Conservation (phyloP, 495 filamentous ascomycete species). For the Hypoxylon fragiforme region DNA sequence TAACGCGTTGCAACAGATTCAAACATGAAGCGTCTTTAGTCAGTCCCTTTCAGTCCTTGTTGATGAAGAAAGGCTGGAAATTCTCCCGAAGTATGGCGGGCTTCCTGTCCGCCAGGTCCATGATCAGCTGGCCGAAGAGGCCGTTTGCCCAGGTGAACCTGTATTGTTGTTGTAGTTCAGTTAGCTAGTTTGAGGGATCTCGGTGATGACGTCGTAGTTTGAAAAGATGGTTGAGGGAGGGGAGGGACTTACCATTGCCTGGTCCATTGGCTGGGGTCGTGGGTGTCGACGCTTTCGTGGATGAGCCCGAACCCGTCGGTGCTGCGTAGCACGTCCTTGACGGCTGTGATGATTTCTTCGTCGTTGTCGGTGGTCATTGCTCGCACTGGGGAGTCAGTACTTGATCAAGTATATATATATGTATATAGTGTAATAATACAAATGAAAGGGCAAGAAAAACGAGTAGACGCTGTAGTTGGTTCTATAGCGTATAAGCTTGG, state of each 20-base stretch:
- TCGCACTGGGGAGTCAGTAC: slow-evolving; percentile 28
- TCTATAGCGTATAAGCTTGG: slow-evolving; percentile 30
- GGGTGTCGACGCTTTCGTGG: slow-evolving; percentile 63
- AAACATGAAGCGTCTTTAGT: too few relatives aligned
- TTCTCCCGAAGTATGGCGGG: slow-evolving; percentile 42
- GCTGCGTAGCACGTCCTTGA: slow-evolving; percentile 53
- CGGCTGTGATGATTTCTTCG: slow-evolving; percentile 49
- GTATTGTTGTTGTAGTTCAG: slow-evolving; percentile 16
- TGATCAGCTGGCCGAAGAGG: slow-evolving; percentile 66
- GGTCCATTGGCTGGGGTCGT: slow-evolving; percentile 56
- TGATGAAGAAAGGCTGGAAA: slow-evolving; percentile 39
- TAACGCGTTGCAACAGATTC: too few relatives aligned
- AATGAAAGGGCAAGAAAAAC: neutral
- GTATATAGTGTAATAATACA: neutral
- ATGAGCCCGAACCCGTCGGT: slow-evolving; percentile 63
- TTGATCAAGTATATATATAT: neutral
- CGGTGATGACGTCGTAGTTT: too few relatives aligned
- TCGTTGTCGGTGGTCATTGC: slow-evolving; percentile 48
- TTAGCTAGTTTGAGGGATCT: too few relatives aligned
- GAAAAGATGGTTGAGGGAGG: too few relatives aligned
- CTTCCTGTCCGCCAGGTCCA: slow-evolving; percentile 56
- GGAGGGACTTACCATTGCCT: slow-evolving; percentile 60
- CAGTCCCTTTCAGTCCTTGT: slow-evolving; percentile 7
- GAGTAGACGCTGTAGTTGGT: too few relatives aligned
- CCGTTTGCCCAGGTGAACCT: slow-evolving; percentile 74